Evolutionary conservation across 2,329 filamentous ascomycete genomes (phyloP), one percentile per base, ranked within the genome.

Genomic region (Alternaria sp.): DNA sequence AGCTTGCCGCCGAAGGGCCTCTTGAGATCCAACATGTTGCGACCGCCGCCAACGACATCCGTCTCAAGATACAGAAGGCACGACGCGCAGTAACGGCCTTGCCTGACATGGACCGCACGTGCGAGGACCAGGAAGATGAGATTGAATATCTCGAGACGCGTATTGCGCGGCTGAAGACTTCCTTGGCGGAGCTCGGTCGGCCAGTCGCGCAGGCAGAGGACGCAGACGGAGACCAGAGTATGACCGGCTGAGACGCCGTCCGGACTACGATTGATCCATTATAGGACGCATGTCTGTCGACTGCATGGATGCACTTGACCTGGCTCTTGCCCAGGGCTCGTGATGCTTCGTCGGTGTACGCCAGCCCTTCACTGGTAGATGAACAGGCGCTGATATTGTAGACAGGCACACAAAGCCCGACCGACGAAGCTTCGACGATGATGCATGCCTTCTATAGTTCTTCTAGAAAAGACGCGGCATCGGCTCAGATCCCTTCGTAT

Each of bases 51-150:
- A 91, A 93, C 74, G 86, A 87, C 36, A 85, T 97, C 72, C 94
- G 93, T 80, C 90, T 94, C 80, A 92, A 93, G 80, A 87, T 98
- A 62, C 91, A 93, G 78, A 90, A 90, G 69, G 93, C 94, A 53
- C 86, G 91, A 53, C 85, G 84, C 32, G 87, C 89, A 70, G 83
- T 93, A 56, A 84, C 85, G 73, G 82, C 83, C 26, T 79, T 96
- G 69, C 91, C 90, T 10, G 92, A 94, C 80, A 88, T 95, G 76
- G 83, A 87, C 17, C 85, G 91, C 57, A 86, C 83, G 6, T 81
- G 90, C 13, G 85, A 85, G 60, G 90, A 93, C 77, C 92, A 95
- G 81, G 85, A 90, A 70, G 85, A 84, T 13, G 92, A 95, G 83
- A 91, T 94, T 19, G 78, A 73, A 40, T 85, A 88, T 69, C 82